Conservation (phyloP, 768 basidiomycete genomes). For the Rhodosporidiobolus odoratus region DNA sequence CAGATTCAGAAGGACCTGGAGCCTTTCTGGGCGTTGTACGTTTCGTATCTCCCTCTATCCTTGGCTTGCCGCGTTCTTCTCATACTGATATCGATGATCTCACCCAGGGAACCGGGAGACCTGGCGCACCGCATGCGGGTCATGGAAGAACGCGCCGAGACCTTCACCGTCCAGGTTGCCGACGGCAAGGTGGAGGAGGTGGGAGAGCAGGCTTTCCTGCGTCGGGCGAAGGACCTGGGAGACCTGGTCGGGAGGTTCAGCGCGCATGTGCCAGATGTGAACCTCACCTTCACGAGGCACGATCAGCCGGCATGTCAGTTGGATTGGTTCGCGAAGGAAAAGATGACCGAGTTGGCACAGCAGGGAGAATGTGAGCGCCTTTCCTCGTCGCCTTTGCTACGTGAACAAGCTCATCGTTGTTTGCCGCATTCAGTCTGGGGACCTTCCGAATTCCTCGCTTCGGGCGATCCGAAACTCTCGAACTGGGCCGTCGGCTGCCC, state of each 20-base stretch:
- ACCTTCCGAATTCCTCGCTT: slow-evolving; percentile 34
- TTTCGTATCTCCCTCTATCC: slow-evolving; percentile 3
- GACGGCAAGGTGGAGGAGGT: slow-evolving; percentile 30
- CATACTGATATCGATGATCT: neutral
- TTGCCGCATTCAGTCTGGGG: slow-evolving; percentile 32
- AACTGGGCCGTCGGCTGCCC: slow-evolving; percentile 44
- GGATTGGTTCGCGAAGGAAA: slow-evolving; percentile 39
- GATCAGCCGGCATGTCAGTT: slow-evolving; percentile 42
- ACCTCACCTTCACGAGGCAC: slow-evolving; percentile 42
- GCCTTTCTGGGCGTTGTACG: slow-evolving; percentile 76
- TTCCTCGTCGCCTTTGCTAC: neutral
- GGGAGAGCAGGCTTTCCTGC: slow-evolving; percentile 36
- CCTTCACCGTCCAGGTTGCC: slow-evolving; percentile 41
- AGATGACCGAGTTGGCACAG: slow-evolving; percentile 38
- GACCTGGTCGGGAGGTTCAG: slow-evolving; percentile 39
- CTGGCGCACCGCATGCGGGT: slow-evolving; percentile 38
- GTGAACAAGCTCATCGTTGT: neutral
- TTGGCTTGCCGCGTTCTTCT: neutral
- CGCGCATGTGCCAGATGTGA: slow-evolving; percentile 37
- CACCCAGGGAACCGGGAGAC: slow-evolving; percentile 37
- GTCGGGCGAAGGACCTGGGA: slow-evolving; percentile 40
- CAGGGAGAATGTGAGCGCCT: slow-evolving; percentile 38
- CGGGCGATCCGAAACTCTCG: slow-evolving; percentile 30
- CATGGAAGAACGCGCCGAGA: slow-evolving; percentile 42
- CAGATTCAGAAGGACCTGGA: slow-evolving; percentile 57